A percentile compares a stretch with the other conserved stretches of the same genome.
Conservation (phyloP, 495 filamentous ascomycete species). For the Corynascus novoguineensis region DNA sequence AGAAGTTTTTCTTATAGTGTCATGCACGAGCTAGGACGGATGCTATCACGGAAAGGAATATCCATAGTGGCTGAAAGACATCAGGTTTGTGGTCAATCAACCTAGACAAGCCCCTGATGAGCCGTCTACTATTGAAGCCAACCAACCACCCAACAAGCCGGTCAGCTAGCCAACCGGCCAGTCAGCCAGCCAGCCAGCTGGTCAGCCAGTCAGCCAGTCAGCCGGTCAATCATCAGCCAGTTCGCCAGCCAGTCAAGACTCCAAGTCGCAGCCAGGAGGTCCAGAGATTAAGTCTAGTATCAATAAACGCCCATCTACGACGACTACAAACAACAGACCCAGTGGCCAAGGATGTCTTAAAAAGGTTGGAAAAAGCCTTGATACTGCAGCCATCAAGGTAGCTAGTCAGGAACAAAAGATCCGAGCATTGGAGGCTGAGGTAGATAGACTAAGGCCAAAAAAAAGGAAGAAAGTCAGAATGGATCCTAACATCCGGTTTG, state of each 20-base stretch:
- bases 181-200: no score
- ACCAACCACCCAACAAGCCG: background rate
- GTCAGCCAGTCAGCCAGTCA: no score
- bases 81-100: background rate
- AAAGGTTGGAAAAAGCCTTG: background rate
- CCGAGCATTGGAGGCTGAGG: slow-evolving; percentile 24
- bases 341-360: background rate
- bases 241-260: no score
- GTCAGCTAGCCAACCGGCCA: no score
- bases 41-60: background rate
- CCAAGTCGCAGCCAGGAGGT: no score
- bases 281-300: no score
- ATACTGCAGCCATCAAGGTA: background rate
- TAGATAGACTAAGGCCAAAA: background rate
- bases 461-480: background rate
- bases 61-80: background rate
- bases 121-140: background rate
- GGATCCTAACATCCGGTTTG: background rate
- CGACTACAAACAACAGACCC: background rate
- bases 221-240: no score
- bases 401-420: slow-evolving; percentile 19
- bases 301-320: background rate
- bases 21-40: background rate
- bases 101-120: background rate
- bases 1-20: background rate